These are phyloP conservation scores for Corynascus novoguineensis DNA, from an alignment of 495 filamentous ascomycete genomes.

Conservation along the genomic window DNA sequence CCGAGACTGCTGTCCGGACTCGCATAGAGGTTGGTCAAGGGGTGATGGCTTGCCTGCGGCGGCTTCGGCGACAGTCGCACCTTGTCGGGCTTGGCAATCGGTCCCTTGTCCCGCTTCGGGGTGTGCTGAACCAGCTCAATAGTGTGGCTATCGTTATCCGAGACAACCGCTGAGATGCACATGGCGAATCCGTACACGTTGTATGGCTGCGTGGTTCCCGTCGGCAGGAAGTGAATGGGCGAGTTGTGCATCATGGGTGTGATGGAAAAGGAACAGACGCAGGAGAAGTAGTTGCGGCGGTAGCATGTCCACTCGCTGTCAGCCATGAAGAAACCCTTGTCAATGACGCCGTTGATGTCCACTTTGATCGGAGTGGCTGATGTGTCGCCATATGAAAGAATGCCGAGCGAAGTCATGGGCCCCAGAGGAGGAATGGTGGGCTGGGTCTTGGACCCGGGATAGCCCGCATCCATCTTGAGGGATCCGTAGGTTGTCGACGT, in stretches of 20 bases:
- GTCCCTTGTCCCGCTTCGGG: constrained; percentile 90
- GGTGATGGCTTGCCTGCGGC: constrained; percentile 44
- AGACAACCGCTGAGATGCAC: constrained; percentile 82
- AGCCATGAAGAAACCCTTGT: constrained; percentile 84
- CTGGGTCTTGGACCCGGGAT: constrained; percentile 35
- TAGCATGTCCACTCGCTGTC: constrained; percentile 96
- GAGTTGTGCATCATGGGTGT: constrained; percentile 41
- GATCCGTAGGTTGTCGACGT: constrained; percentile 39
- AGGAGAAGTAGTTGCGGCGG: constrained; percentile 88
- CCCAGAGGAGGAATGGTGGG: constrained; percentile 55
- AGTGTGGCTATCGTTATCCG: constrained; percentile 66
- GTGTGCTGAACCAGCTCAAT: constrained; percentile 93
- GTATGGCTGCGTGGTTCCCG: constrained; percentile 35
- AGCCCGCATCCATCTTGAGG: constrained; percentile 44
- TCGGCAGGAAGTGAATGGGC: constrained; percentile 37
- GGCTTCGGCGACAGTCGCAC: constrained; percentile 64
- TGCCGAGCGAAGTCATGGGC: constrained; percentile 52
- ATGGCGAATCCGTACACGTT: constrained; percentile 68
- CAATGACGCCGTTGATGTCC: constrained; percentile 78
- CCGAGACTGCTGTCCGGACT: constrained; percentile 35
- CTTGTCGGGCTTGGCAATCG: constrained; percentile 69
- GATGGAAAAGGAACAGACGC: constrained; percentile 75
- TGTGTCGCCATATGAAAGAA: constrained; percentile 55
- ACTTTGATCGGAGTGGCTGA: constrained; percentile 53
- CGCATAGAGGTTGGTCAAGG: constrained; percentile 32